Evolutionary conservation across 2,329 filamentous ascomycete species (phyloP).

Genomic region (Remersonia thermophila): DNA sequence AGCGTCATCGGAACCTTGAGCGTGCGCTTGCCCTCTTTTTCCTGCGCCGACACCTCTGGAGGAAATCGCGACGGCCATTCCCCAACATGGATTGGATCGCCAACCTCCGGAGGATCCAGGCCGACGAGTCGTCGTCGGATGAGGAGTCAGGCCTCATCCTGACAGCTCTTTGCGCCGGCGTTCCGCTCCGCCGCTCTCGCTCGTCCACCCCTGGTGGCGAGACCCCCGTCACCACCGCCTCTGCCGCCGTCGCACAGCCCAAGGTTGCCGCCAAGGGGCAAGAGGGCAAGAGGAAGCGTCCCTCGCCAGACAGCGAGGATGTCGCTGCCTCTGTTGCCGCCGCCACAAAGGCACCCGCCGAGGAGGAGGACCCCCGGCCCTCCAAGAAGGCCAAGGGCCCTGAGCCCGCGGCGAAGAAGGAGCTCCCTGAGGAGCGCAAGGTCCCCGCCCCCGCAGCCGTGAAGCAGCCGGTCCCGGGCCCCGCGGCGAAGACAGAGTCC

Average conservation of each 20-base stretch:
- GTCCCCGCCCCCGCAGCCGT: too few relatives aligned
- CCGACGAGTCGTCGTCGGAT: slow-evolving; percentile 8
- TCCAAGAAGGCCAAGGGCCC: slow-evolving; percentile 3
- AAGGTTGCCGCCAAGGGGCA: too few relatives aligned
- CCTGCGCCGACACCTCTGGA: slow-evolving; percentile 8
- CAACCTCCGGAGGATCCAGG: slow-evolving; percentile 5
- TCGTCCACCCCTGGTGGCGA: neutral
- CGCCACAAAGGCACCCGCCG: neutral
- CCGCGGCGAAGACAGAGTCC: too few relatives aligned
- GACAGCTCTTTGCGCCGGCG: neutral
- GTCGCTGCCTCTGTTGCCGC: neutral
- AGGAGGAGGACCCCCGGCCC: neutral
- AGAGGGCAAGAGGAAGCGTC: slow-evolving; percentile 5
- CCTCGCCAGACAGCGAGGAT: too few relatives aligned
- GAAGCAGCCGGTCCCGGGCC: too few relatives aligned
- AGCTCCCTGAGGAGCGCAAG: too few relatives aligned
- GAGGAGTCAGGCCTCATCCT: slow-evolving; percentile 5
- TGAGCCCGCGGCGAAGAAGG: neutral
- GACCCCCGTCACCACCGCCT: slow-evolving; percentile 2
- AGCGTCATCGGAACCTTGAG: slow-evolving; percentile 4
- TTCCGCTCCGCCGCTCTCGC: neutral
- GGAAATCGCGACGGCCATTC: slow-evolving; percentile 3
- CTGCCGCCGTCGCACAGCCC: slow-evolving; percentile 1
- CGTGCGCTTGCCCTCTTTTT: slow-evolving; percentile 6
- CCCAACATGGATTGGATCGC: slow-evolving; percentile 5